Percentiles rank a stretch among this genome's conserved stretches.
phyloP scores from a whole-genome alignment of 2,329 filamentous ascomycete species.

The Cadophora gregata region DNA sequence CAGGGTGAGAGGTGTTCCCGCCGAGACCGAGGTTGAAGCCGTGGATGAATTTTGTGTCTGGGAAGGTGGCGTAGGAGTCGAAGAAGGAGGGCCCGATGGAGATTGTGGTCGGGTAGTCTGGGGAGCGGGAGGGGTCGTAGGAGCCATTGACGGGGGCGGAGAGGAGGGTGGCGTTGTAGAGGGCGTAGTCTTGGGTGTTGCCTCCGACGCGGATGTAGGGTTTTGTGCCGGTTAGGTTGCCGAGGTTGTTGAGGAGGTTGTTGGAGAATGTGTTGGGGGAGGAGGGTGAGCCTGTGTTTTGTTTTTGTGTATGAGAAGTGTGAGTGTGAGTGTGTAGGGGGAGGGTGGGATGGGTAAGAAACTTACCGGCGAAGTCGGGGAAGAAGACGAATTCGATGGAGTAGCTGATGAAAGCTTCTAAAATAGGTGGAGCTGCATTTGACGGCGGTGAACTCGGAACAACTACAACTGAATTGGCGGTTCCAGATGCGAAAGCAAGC shows the following conservation, averaged over 20 bases:
- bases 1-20: constrained; percentile 56
- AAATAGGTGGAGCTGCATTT: constrained; percentile 32
- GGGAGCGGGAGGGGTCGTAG: constrained; percentile 54
- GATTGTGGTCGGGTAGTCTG: constrained; percentile 66
- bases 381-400: constrained; percentile 60
- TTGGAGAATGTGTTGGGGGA: constrained; percentile 65
- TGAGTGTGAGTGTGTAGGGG: background rate
- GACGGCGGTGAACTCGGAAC: constrained; percentile 22
- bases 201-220: constrained; percentile 68
- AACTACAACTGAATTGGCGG: background rate
- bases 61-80: constrained; percentile 65
- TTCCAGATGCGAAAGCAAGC: background rate
- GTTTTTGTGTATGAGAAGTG: too few relatives aligned
- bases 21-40: constrained; percentile 64
- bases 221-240: constrained; percentile 58
- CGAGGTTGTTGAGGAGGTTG: constrained; percentile 63
- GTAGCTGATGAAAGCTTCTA: constrained; percentile 56
- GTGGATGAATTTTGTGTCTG: constrained; percentile 61
- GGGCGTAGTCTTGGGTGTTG: constrained; percentile 70
- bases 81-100: constrained; percentile 67
- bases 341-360: background rate
- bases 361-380: constrained; percentile 48
- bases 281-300: constrained; percentile 56
- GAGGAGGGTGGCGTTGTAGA: constrained; percentile 60
- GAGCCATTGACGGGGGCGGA: constrained; percentile 59